Evolutionary conservation across 1,139 yeast genomes (phyloP), one percentile per base, ranked within the genome.

Genomic region (Geotrichum klebahnii): DNA sequence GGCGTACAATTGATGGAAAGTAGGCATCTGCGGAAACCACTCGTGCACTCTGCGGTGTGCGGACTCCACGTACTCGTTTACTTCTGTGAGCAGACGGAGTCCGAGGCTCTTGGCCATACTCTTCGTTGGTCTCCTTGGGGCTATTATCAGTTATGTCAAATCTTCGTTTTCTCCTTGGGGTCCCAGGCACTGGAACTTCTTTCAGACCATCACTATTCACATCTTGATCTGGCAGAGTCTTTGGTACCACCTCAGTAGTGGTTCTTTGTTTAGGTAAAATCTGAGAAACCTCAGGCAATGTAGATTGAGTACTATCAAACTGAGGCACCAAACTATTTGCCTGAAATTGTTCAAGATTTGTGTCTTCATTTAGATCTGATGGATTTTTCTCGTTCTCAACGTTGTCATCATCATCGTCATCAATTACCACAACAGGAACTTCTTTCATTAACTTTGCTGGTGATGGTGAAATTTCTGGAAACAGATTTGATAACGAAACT

Each of bases 381-480:
- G 5, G 39, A 8, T 16, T 19, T 29, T 12, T 16, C 33, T 22
- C 14, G 9, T 3, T 34, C 19, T 12, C 17, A 5, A 35, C 16
- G 8, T 28, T 14, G 3, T 29, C 14, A n/a, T 38, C 42, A 2
- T 38, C 16, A 8, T 12, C 33, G 12, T 14, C 33, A 6, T 17
- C 20, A 5, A 26, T 33, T 14, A 19, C 14, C 22, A 22, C 12
- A 22, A 14, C 33, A 12, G 14, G 3, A 14, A 31, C 12, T 9
- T 26, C 19, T 2, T 10, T 28, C n/a, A 17, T 29, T 26, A 6
- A 8, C 32, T 36, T 34, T 10, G 43, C 29, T 6, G 44, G 17
- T 14, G 39, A 20, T 12, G 34, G 43, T 6, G 49, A 33, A 20
- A 46, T 46, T 22, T 46, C 49, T 3, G 49, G 49, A 19, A 46